Evolutionary conservation across 2,329 filamentous ascomycete genomes (phyloP), one percentile per base, ranked within the genome.

Genomic region (Sodiomyces alkalinus): DNA sequence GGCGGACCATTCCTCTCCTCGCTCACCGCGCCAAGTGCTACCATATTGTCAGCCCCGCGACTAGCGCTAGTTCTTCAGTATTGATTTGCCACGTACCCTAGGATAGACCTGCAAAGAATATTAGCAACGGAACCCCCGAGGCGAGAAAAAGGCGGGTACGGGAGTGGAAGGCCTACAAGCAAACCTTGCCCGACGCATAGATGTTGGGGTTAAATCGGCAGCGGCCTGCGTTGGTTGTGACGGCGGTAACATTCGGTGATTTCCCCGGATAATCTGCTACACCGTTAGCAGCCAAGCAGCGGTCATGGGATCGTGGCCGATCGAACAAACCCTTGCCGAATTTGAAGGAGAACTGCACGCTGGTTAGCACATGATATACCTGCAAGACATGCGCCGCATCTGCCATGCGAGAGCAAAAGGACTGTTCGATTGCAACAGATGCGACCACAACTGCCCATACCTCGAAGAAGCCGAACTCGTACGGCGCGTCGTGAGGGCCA

Each of bases 141-240:
- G 17, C 12, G 13, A 19, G 6, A 1, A 22, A 20, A 7, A 12
- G 17, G 28, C 16, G 5, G 10, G 15, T 12, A 22, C 9, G 7
- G 13, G 22, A 11, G 12, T 23, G 9, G 17, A 28, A 7, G 10
- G 66, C 78, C 61, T 53, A 92, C 72, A 98, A 54, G 58, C 90
- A 98, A 32, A 98, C 86, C 55, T 87, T 92, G 27, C 90, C 90
- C 27, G 60, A 72, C 2, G 85, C 66, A 48, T 98, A 98, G 35
- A 98, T 93, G 47, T 98, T 98, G 4, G 90, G 90, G 45, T 94
- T 94, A 61, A 96, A 96, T 6, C 90, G 75, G 46, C 78, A 85
- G 33, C 77, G 66, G 8, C 87, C 87, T n/a, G 66, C 62, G 47
- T 96, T 94, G 2, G 87, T 98, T 0, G 90, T 96, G 22, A 75